Evolutionary conservation across 2,329 filamentous ascomycete species (phyloP).

Genomic region (Fusarium secorum): DNA sequence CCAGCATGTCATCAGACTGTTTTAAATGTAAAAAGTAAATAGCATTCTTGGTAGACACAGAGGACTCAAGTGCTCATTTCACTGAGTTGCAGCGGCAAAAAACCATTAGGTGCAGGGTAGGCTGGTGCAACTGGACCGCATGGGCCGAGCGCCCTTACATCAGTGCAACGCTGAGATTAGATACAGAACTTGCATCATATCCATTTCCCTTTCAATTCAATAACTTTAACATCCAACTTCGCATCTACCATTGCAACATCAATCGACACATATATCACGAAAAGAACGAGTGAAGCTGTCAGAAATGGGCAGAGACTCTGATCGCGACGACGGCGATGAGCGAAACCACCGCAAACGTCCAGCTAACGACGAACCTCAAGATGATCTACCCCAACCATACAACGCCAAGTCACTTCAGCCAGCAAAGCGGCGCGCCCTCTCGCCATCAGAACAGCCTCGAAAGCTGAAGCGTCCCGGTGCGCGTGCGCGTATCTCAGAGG

Average conservation of each 20-base stretch:
- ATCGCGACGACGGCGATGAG: constrained; percentile 20
- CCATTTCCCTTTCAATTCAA: background rate
- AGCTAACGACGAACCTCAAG: constrained; percentile 48
- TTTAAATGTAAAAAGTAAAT: too few relatives aligned
- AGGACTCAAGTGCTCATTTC: background rate
- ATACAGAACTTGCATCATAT: constrained; percentile 12
- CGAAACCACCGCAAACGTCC: constrained; percentile 44
- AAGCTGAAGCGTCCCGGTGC: constrained; percentile 74
- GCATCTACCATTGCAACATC: background rate
- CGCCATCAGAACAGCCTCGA: constrained; percentile 64
- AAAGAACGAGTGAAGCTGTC: background rate
- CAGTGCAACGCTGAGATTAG: constrained; percentile 9
- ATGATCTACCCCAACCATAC: constrained; percentile 66
- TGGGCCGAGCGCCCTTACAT: constrained; percentile 26
- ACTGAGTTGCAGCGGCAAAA: background rate
- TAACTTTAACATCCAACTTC: background rate
- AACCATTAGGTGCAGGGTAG: constrained; percentile 30
- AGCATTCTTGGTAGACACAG: background rate
- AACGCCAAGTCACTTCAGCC: constrained; percentile 66
- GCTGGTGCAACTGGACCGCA: background rate
- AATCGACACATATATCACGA: background rate
- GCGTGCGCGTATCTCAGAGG: constrained; percentile 70
- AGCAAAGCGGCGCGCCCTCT: constrained; percentile 65
- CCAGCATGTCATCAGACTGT: too few relatives aligned
- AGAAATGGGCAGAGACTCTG: constrained; percentile 32